Base-by-base conservation (phyloP, 805 yeast species). In the Saccharomyces mikatae region DNA sequence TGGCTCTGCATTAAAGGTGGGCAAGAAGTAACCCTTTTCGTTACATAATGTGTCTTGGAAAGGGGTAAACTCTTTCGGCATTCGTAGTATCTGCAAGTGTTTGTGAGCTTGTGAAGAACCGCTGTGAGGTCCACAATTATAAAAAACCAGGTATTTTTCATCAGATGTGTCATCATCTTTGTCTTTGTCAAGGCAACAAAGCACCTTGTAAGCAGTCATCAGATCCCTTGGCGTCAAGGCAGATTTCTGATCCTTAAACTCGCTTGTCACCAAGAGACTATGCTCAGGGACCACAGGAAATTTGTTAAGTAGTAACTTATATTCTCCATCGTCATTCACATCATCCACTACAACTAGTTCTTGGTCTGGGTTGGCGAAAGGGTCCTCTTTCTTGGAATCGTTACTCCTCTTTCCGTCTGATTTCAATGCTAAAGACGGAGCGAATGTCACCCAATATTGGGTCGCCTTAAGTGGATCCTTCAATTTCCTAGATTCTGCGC, bases 51-150 rank as follows among this genome's bases (percentile, higher is more conserved):
- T 57, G 48, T 81, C 84, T 51, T 88, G 86, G 65, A 79, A 82
- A 6, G 87, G 79, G 0, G 69, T 70, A 66, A 82, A 84, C 24
- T 75, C 72, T 6, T 72, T 67, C 1, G 96, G 95, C 47, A 87
- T 73, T 47, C 82, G 76, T 78, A 92, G 74, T 70, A 91, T 83
- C 71, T 94, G 99, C 58, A 94, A 71, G 71, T 92, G 99, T 67
- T 88, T 89, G 73, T 92, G 99, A 49, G 87, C 85, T 64, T 90
- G 94, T 0, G 97, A 89, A n/a, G 96, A 96, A 1, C 98, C 99
- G 58, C 95, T 82, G 61, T 82, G 78, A 21, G 83, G 82, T 6
- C 99, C 99, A 65, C 89, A 83, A 70, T 92, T 92, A 77, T 82
- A 92, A 70, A 92, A 92, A 0, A 90, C 90, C 67, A 91, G 76